Conservation (phyloP, 169 alveolate genomes). For the Cyclospora cayetanensis region DNA sequence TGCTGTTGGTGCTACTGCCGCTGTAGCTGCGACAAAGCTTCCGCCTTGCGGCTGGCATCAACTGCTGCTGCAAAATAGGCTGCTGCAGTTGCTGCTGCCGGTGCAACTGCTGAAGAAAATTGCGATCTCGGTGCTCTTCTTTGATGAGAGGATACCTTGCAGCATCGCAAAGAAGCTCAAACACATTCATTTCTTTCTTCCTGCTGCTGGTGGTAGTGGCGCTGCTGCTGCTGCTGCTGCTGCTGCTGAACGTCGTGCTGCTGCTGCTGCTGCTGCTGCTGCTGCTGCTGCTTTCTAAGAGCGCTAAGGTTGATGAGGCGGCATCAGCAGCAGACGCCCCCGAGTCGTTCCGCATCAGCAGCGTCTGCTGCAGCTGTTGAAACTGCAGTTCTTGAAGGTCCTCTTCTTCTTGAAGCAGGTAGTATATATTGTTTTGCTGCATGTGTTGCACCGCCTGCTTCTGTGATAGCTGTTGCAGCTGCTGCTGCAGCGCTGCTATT, state of each 20-base stretch:
- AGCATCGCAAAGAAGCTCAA: conserved; percentile 4
- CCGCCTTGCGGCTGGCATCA: background rate
- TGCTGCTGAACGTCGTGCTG: too few species aligned
- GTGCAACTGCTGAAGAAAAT: conserved; percentile 32
- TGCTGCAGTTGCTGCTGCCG: conserved; percentile 20
- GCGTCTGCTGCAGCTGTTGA: background rate
- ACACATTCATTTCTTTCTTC: background rate
- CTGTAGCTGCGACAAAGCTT: background rate
- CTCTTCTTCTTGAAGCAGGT: too few species aligned
- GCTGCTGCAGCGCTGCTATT: conserved; percentile 36
- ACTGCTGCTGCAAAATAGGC: background rate
- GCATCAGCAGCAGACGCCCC: too few species aligned
- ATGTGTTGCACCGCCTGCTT: background rate
- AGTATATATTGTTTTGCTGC: too few species aligned
- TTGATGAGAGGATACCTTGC: background rate
- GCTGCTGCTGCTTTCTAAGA: background rate
- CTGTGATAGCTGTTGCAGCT: background rate
- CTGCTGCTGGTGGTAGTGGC: conserved; percentile 8
- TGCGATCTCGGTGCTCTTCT: background rate
- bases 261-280: background rate
- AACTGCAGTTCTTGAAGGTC: background rate
- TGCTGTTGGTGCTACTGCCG: background rate
- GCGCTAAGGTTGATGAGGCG: too few species aligned
- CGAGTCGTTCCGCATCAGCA: background rate
- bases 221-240: conserved; percentile 25